phyloP scores from a whole-genome alignment of 2,329 filamentous ascomycete genomes.

The Cladosporium sp. region DNA sequence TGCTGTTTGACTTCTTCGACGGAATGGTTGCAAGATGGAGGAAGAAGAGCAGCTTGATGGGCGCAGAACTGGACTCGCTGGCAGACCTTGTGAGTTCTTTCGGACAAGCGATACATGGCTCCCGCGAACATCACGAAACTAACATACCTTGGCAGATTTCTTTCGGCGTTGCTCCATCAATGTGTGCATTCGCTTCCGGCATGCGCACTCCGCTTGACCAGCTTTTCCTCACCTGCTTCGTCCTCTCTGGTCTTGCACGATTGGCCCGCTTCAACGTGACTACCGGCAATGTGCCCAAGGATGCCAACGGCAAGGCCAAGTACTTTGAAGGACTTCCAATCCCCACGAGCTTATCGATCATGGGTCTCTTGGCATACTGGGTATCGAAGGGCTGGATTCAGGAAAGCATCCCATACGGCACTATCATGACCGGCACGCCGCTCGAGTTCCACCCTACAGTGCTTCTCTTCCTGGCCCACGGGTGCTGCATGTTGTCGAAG shows the following conservation, averaged over 20 bases:
- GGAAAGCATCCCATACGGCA: conserved; percentile 72
- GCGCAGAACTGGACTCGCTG: conserved; percentile 92
- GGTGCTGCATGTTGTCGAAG: conserved; percentile 92
- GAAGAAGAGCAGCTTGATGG: conserved; percentile 96
- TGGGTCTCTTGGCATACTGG: conserved; percentile 85
- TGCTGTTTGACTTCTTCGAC: conserved; percentile 98
- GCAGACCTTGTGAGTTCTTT: conserved; percentile 69
- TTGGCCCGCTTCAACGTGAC: conserved; percentile 98
- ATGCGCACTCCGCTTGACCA: conserved; percentile 82
- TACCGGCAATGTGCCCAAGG: conserved; percentile 82
- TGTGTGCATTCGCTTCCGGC: conserved; percentile 82
- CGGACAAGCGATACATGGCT: neutral
- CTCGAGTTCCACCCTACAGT: conserved; percentile 84
- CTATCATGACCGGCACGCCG: conserved; percentile 60
- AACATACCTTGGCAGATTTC: conserved; percentile 64
- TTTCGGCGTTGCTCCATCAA: conserved; percentile 86
- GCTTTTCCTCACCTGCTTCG: conserved; percentile 77
- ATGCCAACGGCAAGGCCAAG: conserved; percentile 81
- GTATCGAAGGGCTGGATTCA: conserved; percentile 75
- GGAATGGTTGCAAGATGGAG: conserved; percentile 95
- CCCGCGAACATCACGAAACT: too few species aligned
- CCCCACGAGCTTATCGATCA: conserved; percentile 79
- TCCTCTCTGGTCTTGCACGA: conserved; percentile 88
- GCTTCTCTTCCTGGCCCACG: conserved; percentile 78
- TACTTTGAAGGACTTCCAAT: conserved; percentile 98